These are phyloP conservation scores for Scedosporium dehoogii DNA, from an alignment of 2,329 filamentous ascomycete species.

Conservation along the genomic window DNA sequence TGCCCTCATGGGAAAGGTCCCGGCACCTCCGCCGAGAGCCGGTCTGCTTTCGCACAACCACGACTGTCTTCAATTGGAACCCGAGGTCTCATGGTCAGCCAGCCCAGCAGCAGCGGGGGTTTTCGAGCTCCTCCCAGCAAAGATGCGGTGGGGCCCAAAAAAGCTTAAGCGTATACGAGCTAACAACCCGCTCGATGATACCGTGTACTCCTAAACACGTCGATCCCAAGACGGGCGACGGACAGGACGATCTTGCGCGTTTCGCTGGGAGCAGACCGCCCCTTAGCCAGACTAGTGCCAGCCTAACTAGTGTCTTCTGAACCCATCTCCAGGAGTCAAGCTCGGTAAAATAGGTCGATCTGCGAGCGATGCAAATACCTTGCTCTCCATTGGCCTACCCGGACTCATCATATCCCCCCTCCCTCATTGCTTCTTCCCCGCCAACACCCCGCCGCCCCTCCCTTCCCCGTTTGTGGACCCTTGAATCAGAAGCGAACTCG, in stretches of 20 bases:
- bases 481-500: background rate
- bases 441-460: no score
- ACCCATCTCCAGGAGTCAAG: no score
- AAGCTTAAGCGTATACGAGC: background rate
- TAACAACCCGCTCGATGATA: background rate
- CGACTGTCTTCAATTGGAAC: background rate
- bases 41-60: no score
- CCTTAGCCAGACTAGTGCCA: background rate
- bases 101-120: background rate
- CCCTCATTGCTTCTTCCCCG: background rate
- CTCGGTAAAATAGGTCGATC: background rate
- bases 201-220: background rate
- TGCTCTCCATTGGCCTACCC: background rate
- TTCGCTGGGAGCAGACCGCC: background rate
- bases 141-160: background rate
- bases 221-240: no score
- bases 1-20: no score
- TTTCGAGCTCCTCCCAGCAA: background rate
- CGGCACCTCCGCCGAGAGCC: no score
- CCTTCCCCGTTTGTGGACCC: background rate
- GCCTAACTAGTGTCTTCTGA: no score
- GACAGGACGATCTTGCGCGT: no score
- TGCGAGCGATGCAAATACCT: background rate
- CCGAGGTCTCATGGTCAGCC: background rate
- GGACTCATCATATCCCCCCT: background rate